Percentiles rank a stretch among this genome's conserved stretches.
These are phyloP conservation scores for Aureobasidium sp. DNA, from an alignment of 2,329 filamentous ascomycete species.

Conservation along the genomic window DNA sequence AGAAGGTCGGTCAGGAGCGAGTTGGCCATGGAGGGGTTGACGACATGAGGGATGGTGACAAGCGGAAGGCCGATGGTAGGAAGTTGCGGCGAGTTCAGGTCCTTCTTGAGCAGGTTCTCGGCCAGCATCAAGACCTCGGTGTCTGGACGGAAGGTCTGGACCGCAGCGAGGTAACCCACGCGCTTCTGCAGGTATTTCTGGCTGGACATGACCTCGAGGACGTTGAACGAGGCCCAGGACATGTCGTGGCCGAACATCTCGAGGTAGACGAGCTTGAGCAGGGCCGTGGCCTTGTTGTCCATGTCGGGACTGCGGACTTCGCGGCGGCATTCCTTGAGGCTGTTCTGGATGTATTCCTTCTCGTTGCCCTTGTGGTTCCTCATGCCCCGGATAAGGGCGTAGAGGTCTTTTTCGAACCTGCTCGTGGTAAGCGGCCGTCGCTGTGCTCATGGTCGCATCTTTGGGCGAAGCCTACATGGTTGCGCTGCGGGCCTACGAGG, in stretches of 20 bases:
- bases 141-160: constrained; percentile 90
- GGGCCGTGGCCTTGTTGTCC: constrained; percentile 91
- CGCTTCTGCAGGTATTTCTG: constrained; percentile 91
- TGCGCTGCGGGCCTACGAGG: not conserved
- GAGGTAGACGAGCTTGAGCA: constrained; percentile 92
- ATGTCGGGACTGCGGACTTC: constrained; percentile 92
- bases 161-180: constrained; percentile 87
- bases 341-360: constrained; percentile 88
- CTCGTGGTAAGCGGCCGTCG: not conserved
- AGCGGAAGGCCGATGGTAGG: constrained; percentile 80
- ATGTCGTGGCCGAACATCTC: constrained; percentile 99
- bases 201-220: constrained; percentile 97
- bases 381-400: constrained; percentile 94
- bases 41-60: constrained; percentile 83
- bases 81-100: constrained; percentile 62
- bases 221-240: constrained; percentile 98
- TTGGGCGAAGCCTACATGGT: not conserved
- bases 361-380: constrained; percentile 93
- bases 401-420: constrained; percentile 98
- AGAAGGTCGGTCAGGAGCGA: constrained; percentile 81
- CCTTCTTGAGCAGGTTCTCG: constrained; percentile 94
- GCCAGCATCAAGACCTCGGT: constrained; percentile 97
- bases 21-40: constrained; percentile 84
- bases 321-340: constrained; percentile 85
- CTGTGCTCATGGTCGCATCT: not conserved